Base-by-base conservation (phyloP, 352 stramenopile genomes). In the Phytophthora rubi region DNA sequence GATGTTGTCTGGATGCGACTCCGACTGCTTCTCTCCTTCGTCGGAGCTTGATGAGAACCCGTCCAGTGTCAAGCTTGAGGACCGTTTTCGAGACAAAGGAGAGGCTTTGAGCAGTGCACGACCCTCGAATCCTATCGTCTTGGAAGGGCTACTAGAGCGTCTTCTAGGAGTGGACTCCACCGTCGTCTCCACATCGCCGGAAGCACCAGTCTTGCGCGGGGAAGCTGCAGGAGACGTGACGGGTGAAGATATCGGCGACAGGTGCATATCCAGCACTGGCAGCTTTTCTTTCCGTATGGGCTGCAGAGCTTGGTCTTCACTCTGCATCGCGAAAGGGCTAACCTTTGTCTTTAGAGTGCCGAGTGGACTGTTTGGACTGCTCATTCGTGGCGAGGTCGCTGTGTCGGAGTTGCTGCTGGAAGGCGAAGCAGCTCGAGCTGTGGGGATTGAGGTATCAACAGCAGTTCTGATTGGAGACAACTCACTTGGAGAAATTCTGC, bases 191-290 rank as follows among this genome's bases (percentile, higher is more conserved):
- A 62, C 44, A 13, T 62, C 26, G 23, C 18, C 30, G 4, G 16
- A 23, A 21, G 67, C 28, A 45, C 7, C 45, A 37, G 23, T 7
- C 2, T 21, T 49, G 1, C n/a, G 35, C 21, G 53, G 67, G 35
- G 58, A 68, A 33, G 53, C 15, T 4, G 48, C 23, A 6, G 70
- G 65, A 1, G 65, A 68, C 8, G 45, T 35, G 3, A 35, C 6
- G 1, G 66, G 57, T 6, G 70, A 68, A 10, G 53, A 55, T 33
- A 30, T 37, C 23, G 62, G 53, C 5, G 62, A 65, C 4, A 72
- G 44, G 8, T 49, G 52, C 42, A 71, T 39, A 3, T 79, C 62
- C 12, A 79, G 59, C 15, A 52, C 44, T 0, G 72, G 68, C 1
- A 79, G 59, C 21, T 73, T 70, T n/a, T 53, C n/a, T 23, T 59